Evolutionary conservation across 192 early-diverging fungal species (phyloP), one percentile per base, ranked within the genome.

Genomic region (Fimicolochytrium jonesii): DNA sequence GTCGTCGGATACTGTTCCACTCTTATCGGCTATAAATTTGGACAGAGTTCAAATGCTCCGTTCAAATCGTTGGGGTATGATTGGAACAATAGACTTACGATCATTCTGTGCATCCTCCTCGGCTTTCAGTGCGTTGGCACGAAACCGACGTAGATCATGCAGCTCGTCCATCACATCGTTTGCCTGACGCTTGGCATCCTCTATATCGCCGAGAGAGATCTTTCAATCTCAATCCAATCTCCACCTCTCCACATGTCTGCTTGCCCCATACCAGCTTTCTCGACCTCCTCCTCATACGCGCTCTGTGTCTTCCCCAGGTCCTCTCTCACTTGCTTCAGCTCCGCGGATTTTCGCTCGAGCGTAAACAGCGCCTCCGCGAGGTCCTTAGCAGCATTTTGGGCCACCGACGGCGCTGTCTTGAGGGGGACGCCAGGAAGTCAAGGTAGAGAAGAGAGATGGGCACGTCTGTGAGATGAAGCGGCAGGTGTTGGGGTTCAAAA

Each of bases 291-390:
- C 18, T 78, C 73, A 26, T 72, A 63, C 20, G 35, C 18, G 26
- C 10, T 61, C 35, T 75, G 65, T n/a, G 63, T 2, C 30, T 66
- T 66, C 9, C 36, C 31, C 35, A 69, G 25, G 6, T 82, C 80
- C 32, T 82, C 80, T 7, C 52, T 52, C 6, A 76, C n/a, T 49
- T 73, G 70, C 35, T 69, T 69, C 4, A 81, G 37, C 59, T 83
- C 81, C 5, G 51, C 61, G 2, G 42, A 59, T 59, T 77, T 75
- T 20, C 73, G 61, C 35, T 83, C 81, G 1, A 83, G 45, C 25
- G 66, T 63, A 52, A 79, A 77, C n/a, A 77, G 37, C 31, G 71
- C 72, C 51, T 79, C 77, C 20, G 75, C 67, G 11, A 73, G 69
- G 9, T 82, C 77, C 61, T 78, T 78, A 13, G 72, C 46, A 15